Base-by-base conservation (phyloP, 306 rosid genomes). In the Castanea sativa region DNA sequence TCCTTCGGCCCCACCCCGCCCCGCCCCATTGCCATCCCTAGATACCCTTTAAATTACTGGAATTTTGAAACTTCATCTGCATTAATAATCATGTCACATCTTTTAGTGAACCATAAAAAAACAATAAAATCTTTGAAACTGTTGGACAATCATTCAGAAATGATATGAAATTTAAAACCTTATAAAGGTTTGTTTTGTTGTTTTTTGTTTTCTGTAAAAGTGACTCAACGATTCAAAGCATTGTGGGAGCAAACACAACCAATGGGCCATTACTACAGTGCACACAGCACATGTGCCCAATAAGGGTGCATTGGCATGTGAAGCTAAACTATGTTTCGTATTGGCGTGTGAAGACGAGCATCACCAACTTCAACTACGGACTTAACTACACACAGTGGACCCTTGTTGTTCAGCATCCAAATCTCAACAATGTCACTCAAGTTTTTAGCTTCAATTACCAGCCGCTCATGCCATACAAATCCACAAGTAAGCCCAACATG, bases 291-390 rank as follows among this genome's bases (percentile, higher is more conserved):
- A 65, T 93, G 89, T 93, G 98, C 77, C 93, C 90, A 6, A 76
- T 91, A 19, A 76, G 97, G 73, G 92, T 93, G 5, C 98, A 93
- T 55, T 93, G 98, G 98, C 98, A 93, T 71, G 75, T 93, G 61
- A 91, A 91, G 87, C 83, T 86, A 41, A 93, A 93, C 80, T 91
- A 93, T 13, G 80, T 88, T 73, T 93, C 86, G 10, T 93, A 93
- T 74, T 93, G 97, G 98, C 84, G 94, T 0, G 98, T 85, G 33
- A 93, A 93, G 87, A 83, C 91, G 55, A 89, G 95, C 23, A 87
- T 93, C 73, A 89, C 94, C 29, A 93, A 93, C 84, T 93, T 93
- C 81, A 83, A 91, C 82, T 93, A 86, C 20, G 58, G 93, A 53
- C 25, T 86, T 82, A 93, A 93, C 80, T 91, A 83, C 82, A 87